A percentile compares a stretch with the other conserved stretches of the same genome.
These are phyloP conservation scores for Schizophyllum amplum DNA, from an alignment of 1,284 basidiomycete species.

Conservation along the genomic window DNA sequence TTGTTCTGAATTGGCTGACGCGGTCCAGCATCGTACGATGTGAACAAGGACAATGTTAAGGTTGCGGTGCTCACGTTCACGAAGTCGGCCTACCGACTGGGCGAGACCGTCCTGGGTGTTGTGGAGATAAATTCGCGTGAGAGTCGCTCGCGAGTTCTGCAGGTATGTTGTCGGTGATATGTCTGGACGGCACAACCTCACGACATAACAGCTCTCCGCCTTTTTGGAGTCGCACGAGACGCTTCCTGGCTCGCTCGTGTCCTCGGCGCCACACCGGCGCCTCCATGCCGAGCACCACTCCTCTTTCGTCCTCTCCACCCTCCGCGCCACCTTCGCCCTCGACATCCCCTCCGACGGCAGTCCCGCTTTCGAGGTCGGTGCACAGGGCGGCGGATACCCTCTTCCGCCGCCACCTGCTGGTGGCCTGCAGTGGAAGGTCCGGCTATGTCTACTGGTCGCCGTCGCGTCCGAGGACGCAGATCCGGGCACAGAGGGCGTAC, in stretches of 20 bases:
- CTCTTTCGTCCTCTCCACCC: constrained; percentile 61
- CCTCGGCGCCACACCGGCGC: constrained; percentile 37
- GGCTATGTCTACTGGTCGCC: constrained; percentile 74
- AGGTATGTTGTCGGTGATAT: constrained; percentile 39
- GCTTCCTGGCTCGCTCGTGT: constrained; percentile 51
- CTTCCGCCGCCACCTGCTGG: constrained; percentile 28
- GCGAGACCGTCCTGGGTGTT: constrained; percentile 83
- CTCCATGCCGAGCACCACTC: constrained; percentile 80
- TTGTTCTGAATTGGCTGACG: constrained; percentile 1
- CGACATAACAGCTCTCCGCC: constrained; percentile 58
- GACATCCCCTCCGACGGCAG: constrained; percentile 87
- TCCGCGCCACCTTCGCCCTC: constrained; percentile 75
- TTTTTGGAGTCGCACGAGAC: constrained; percentile 81
- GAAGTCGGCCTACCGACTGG: constrained; percentile 82
- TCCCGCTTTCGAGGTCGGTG: constrained; percentile 67
- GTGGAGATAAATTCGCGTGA: constrained; percentile 74
- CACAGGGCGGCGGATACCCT: constrained; percentile 18
- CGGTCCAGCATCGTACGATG: constrained; percentile 78
- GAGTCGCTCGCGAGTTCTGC: constrained; percentile 58
- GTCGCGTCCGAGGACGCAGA: constrained; percentile 41
- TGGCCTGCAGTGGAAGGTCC: constrained; percentile 82
- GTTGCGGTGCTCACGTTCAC: constrained; percentile 88
- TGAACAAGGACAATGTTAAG: constrained; percentile 81
- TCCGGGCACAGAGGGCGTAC: constrained; percentile 39
- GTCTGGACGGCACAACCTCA: neutral